These are phyloP conservation scores for Cladosporium halotolerans DNA, from an alignment of 2,329 filamentous ascomycete genomes.

Conservation along the genomic window DNA sequence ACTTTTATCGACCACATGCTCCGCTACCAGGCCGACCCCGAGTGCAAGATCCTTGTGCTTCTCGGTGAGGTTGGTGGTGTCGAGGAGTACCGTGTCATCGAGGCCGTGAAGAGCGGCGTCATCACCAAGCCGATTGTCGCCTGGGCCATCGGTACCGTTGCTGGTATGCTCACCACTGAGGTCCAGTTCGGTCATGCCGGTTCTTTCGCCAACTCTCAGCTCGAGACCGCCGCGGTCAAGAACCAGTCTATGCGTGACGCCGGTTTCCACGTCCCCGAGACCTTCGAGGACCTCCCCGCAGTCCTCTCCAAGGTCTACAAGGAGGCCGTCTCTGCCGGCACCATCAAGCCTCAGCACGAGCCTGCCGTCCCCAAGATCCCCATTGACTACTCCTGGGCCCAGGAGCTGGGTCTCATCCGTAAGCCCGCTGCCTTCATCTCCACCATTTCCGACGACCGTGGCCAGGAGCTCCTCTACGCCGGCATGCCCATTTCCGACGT, in stretches of 20 bases:
- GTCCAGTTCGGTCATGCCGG: conserved; percentile 99
- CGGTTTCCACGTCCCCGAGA: conserved; percentile 88
- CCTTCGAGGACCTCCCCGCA: conserved; percentile 88
- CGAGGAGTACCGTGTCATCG: conserved; percentile 99
- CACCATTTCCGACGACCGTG: conserved; percentile 99
- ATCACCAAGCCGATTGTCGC: conserved; percentile 99
- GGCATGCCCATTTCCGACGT: conserved; percentile 99
- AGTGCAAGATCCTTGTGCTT: conserved; percentile 94
- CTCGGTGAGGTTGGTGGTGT: conserved; percentile 99
- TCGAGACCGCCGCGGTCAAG: conserved; percentile 94
- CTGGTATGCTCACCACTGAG: conserved; percentile 99
- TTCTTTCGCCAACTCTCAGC: conserved; percentile 97
- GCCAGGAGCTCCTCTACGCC: conserved; percentile 96
- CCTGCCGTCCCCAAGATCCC: conserved; percentile 97
- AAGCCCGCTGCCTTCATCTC: conserved; percentile 99
- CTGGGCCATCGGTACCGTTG: conserved; percentile 98
- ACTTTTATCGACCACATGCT: conserved; percentile 99
- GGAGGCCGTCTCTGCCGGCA: conserved; percentile 75
- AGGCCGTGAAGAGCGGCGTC: conserved; percentile 86
- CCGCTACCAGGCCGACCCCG: conserved; percentile 90
- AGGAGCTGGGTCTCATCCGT: conserved; percentile 98
- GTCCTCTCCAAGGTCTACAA: conserved; percentile 78
- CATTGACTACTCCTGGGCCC: conserved; percentile 98
- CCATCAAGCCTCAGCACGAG: conserved; percentile 79
- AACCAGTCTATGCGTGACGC: conserved; percentile 95